Evolutionary conservation across 108 stramenopile species (phyloP), one percentile per base, ranked within the genome.

Genomic region (Pelagomonas calceolata): DNA sequence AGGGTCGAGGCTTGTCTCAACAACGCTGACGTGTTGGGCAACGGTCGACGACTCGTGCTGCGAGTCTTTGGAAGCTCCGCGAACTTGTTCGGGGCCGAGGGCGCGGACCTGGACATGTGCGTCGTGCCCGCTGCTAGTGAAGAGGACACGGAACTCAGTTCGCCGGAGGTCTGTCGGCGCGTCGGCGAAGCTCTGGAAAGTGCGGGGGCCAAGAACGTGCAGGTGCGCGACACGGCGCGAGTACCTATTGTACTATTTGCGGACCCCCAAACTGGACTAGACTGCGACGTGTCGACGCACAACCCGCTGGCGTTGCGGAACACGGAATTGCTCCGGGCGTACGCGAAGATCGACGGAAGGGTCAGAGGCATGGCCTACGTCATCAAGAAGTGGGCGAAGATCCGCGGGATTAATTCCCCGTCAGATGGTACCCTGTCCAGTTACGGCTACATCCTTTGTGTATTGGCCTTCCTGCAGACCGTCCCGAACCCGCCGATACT

Each of bases 261-360:
- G 69, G 90, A 86, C 67, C 77, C 84, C 36, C 72, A 76, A 32
- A 81, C 82, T 10, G 68, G 85, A 17, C 85, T 99, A 64, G 94
- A 97, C 74, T 95, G 96, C 75, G 98, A 99, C 84, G 79, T 98
- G 37, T 91, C 90, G 33, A 82, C 95, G 72, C 86, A 92, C 77
- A 99, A 99, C 75, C 91, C 97, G 5, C 82, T 99, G 32, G 97
- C 98, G 10, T 80, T 94, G 64, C 80, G 91, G 44, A 99, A 99
- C 78, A 99, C 98, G 30, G 75, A 78, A 7, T 80, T 98, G 33
- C 86, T 99, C 30, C 82, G 84, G 63, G 75, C 93, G 30, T 98
- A 95, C 70, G 79, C 90, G 0, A 82, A 79, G 32, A 85, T 89
- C 75, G 89, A 89, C 63, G 86, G 85, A 14, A 84, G 86, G 9